Conservation (phyloP, 371 early-diverging fungal species). For the Aphelidium insulamus region DNA sequence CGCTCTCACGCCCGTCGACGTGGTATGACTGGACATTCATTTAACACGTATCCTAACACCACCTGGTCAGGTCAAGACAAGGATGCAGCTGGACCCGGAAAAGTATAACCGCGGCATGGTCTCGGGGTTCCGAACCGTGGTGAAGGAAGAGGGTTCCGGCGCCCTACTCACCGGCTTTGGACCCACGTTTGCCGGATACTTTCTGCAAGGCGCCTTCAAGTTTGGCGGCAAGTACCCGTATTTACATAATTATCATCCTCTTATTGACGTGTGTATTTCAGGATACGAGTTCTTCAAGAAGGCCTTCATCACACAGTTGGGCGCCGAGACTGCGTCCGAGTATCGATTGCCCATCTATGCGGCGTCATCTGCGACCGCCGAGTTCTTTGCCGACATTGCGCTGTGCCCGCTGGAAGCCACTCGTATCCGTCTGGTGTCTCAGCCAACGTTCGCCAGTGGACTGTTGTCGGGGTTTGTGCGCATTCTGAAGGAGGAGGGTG, state of each 20-base stretch:
- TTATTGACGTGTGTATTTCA: too few species aligned
- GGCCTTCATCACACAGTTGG: conserved; percentile 31
- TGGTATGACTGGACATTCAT: too few species aligned
- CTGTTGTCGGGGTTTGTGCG: conserved; percentile 36
- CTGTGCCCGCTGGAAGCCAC: conserved; percentile 64
- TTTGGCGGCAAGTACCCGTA: too few species aligned
- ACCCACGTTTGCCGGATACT: conserved; percentile 70
- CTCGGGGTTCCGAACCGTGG: conserved; percentile 38
- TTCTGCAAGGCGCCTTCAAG: conserved; percentile 65
- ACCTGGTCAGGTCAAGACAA: conserved; percentile 36
- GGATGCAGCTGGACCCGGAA: conserved; percentile 37
- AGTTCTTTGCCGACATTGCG: conserved; percentile 63
- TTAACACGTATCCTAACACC: too few species aligned
- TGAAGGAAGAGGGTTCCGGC: conserved; percentile 38
- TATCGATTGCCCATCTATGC: conserved; percentile 53
- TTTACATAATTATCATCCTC: too few species aligned
- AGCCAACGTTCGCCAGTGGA: conserved; percentile 42
- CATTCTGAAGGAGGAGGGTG: conserved; percentile 31
- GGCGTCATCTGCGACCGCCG: conserved; percentile 59
- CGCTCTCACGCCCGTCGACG: conserved; percentile 32
- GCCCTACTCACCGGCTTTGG: conserved; percentile 52
- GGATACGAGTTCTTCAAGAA: conserved; percentile 60
- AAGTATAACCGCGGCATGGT: conserved; percentile 40
- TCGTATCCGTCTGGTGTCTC: conserved; percentile 56
- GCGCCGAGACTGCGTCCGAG: conserved; percentile 44